These are phyloP conservation scores for Hanseniaspora nectarophila DNA, from an alignment of 805 yeast species.

Conservation along the genomic window DNA sequence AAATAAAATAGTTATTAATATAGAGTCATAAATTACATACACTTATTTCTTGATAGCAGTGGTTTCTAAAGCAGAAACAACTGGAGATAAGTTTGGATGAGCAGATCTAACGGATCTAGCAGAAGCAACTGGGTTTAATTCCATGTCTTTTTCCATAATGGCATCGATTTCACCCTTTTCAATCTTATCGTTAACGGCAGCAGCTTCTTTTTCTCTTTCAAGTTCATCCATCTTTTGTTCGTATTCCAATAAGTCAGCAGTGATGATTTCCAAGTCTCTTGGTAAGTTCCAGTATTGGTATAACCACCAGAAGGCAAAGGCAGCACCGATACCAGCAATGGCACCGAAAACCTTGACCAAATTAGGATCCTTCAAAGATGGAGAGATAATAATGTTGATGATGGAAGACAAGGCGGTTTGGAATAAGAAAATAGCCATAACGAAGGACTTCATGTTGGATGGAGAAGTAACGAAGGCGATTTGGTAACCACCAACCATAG, in stretches of 20 bases:
- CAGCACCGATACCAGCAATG: constrained; percentile 30
- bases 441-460: constrained; percentile 35
- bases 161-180: background rate
- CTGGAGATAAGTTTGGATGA: constrained; percentile 5
- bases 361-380: constrained; percentile 33
- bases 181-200: background rate
- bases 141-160: background rate
- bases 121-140: constrained; percentile 10
- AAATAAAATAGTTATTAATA: too few relatives aligned
- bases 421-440: constrained; percentile 46
- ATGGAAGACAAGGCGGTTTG: constrained; percentile 72
- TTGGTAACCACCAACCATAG: constrained; percentile 71
- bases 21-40: background rate
- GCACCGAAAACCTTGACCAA: constrained; percentile 34
- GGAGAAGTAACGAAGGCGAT: constrained; percentile 81
- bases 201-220: background rate
- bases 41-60: constrained; percentile 8
- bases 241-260: constrained; percentile 20
- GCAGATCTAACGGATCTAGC: background rate
- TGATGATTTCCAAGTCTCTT: constrained; percentile 31
- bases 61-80: constrained; percentile 10
- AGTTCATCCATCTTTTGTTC: constrained; percentile 19
- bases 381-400: constrained; percentile 30
- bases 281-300: constrained; percentile 32
- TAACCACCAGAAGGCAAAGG: constrained; percentile 28